Evolutionary conservation across 225 moss, liverwort and hornwort genomes (phyloP), one percentile per base, ranked within the genome.

Genomic region (Physcomitrellopsis africana): DNA sequence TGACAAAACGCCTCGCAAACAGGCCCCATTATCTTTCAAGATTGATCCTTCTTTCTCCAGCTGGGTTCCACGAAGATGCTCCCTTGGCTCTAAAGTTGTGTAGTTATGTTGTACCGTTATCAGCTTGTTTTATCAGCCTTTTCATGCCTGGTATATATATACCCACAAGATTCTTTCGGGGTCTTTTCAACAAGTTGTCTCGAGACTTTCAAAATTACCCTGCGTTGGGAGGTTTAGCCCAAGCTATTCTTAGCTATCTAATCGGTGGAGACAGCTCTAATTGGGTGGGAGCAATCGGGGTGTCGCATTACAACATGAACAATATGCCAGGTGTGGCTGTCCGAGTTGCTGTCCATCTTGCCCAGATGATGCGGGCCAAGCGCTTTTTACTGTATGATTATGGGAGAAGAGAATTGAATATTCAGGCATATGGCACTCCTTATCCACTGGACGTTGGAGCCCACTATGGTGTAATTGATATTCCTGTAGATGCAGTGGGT

Each of bases 171-270:
- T 83, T 96, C 72, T 85, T 91, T 60, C 89, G 96, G n/a, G 94
- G 88, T 60, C 66, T 96, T 45, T 92, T 96, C 86, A 96, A 96
- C 85, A 96, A 96, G 60, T 26, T 96, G 3, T 92, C 96, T 0
- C 72, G 94, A 14, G 96, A 96, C 51, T 92, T 96, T 58, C 94
- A 96, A 65, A 96, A 96, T 53, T 96, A 94, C 46, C 96, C 96
- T 24, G 96, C 94, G 1, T 17, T 94, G 63, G 94, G 94, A 3
- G 96, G 92, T 15, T 24, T 96, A 37, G 96, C 87, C 1, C 96
- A 96, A 70, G 92, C 92, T 0, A n/a, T 92, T 0, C 68, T 92
- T 1, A 94, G 91, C 73, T 96, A 82, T 44, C 24, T 72, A 1
- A 81, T 91, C 15, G 96, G 96, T 48, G 96, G 96, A 52, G 96